Percentiles rank a stretch among this genome's conserved stretches.
These are phyloP conservation scores for Candida andamanensis DNA, from an alignment of 805 yeast species.

Conservation along the genomic window DNA sequence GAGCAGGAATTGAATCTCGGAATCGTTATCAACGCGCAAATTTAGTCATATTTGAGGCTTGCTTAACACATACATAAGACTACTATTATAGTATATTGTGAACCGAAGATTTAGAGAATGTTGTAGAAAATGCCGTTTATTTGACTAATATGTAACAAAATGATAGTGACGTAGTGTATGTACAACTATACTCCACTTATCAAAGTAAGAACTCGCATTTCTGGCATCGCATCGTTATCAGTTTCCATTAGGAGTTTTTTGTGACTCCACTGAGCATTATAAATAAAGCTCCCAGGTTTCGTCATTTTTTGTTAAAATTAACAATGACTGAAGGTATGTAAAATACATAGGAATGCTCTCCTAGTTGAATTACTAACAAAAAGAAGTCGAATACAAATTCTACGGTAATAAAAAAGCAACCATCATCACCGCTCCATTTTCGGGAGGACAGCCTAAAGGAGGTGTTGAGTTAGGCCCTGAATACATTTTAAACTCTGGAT, in stretches of 20 bases:
- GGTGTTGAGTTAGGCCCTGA: conserved; percentile 97
- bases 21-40: too few species aligned
- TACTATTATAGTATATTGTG: too few species aligned
- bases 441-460: conserved; percentile 90
- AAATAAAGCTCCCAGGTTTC: neutral
- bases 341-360: too few species aligned
- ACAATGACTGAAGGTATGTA: conserved; percentile 6
- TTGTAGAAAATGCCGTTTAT: too few species aligned
- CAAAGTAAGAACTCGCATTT: too few species aligned
- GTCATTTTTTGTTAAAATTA: neutral
- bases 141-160: too few species aligned
- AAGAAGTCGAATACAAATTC: conserved; percentile 44
- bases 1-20: too few species aligned
- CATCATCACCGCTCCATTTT: conserved; percentile 85
- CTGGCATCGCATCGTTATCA: conserved; percentile 1
- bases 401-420: conserved; percentile 53
- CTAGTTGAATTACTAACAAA: neutral
- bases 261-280: neutral
- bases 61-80: too few species aligned
- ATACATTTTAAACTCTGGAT: conserved; percentile 67
- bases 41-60: too few species aligned
- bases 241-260: neutral
- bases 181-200: too few species aligned
- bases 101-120: too few species aligned
- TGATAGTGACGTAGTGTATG: too few species aligned